Conservation (phyloP, 2,329 filamentous ascomycete species). For the Paraconiothyrium brasiliense region DNA sequence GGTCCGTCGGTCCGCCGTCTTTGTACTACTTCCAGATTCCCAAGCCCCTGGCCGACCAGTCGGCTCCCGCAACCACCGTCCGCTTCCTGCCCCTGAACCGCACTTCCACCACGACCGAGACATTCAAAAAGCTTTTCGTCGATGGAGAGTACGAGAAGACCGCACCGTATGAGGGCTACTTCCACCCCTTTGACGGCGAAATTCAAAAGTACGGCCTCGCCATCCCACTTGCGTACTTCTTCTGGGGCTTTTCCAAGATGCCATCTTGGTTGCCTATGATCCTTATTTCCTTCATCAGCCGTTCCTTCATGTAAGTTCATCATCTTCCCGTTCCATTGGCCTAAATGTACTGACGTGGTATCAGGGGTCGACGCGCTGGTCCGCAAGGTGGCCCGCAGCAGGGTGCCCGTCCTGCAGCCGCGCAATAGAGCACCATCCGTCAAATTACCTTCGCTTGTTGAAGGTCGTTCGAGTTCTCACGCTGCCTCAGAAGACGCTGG, state of each 20-base stretch:
- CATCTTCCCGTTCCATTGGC: not conserved
- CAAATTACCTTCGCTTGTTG: not conserved
- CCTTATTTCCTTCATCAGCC: slow-evolving; percentile 75
- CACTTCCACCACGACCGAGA: slow-evolving; percentile 71
- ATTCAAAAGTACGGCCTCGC: slow-evolving; percentile 70
- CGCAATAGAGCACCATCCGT: slow-evolving; percentile 18
- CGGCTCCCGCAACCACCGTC: slow-evolving; percentile 70
- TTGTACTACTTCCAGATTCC: slow-evolving; percentile 73
- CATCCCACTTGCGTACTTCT: slow-evolving; percentile 71
- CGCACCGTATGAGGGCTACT: slow-evolving; percentile 69
- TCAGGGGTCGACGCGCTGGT: slow-evolving; percentile 38
- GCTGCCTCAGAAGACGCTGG: not conserved
- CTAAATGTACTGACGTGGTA: slow-evolving; percentile 21
- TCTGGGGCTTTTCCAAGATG: slow-evolving; percentile 69
- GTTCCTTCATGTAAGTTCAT: slow-evolving; percentile 76
- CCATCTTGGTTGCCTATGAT: slow-evolving; percentile 82
- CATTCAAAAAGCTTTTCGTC: slow-evolving; percentile 68
- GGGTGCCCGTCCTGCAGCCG: slow-evolving; percentile 20
- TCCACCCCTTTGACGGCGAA: slow-evolving; percentile 79
- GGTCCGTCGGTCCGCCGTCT: slow-evolving; percentile 71
- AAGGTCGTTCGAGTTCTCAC: no score
- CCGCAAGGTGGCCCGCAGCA: slow-evolving; percentile 25
- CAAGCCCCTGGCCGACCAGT: slow-evolving; percentile 68
- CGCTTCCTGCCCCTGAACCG: slow-evolving; percentile 74
- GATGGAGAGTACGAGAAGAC: slow-evolving; percentile 66